Evolutionary conservation across 2,329 filamentous ascomycete genomes (phyloP).

Genomic region (Calonectria naviculata): DNA sequence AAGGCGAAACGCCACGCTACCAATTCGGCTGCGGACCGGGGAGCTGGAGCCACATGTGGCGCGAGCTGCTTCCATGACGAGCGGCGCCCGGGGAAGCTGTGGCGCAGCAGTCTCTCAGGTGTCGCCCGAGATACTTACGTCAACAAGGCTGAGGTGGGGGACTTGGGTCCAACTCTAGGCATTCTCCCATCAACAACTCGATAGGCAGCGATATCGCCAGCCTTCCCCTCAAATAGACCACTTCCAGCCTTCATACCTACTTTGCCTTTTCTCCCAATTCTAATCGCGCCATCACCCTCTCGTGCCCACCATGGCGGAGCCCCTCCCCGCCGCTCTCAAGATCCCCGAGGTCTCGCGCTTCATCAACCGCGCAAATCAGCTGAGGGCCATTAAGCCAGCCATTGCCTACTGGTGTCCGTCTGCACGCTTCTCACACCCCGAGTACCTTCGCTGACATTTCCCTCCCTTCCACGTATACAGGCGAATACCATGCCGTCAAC

Average conservation of each 20-base stretch:
- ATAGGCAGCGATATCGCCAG: slow-evolving; percentile 14
- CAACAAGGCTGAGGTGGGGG: slow-evolving; percentile 27
- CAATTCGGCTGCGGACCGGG: slow-evolving; percentile 19
- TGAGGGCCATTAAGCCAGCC: slow-evolving; percentile 86
- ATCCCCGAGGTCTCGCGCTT: slow-evolving; percentile 86
- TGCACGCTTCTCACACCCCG: background rate
- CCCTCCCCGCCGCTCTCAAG: slow-evolving; percentile 67
- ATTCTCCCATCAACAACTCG: background rate
- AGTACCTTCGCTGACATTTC: background rate
- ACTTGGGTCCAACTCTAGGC: background rate
- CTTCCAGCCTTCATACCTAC: background rate
- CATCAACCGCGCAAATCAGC: slow-evolving; percentile 83
- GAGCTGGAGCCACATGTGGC: slow-evolving; percentile 41
- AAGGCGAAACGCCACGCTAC: slow-evolving; percentile 46
- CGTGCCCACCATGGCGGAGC: slow-evolving; percentile 70
- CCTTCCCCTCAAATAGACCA: background rate
- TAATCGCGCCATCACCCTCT: background rate
- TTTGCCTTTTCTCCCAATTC: background rate
- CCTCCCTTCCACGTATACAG: background rate
- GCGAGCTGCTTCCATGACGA: slow-evolving; percentile 20
- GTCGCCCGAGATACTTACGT: slow-evolving; percentile 12
- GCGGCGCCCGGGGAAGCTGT: slow-evolving; percentile 25
- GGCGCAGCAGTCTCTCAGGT: slow-evolving; percentile 21
- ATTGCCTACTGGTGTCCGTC: slow-evolving; percentile 94
- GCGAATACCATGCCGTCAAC: slow-evolving; percentile 90